Percentiles rank a stretch among this genome's conserved stretches.
Evolutionary conservation across 176 grass and related monocot genomes (phyloP).

Genomic region (Oryza officinalis): DNA sequence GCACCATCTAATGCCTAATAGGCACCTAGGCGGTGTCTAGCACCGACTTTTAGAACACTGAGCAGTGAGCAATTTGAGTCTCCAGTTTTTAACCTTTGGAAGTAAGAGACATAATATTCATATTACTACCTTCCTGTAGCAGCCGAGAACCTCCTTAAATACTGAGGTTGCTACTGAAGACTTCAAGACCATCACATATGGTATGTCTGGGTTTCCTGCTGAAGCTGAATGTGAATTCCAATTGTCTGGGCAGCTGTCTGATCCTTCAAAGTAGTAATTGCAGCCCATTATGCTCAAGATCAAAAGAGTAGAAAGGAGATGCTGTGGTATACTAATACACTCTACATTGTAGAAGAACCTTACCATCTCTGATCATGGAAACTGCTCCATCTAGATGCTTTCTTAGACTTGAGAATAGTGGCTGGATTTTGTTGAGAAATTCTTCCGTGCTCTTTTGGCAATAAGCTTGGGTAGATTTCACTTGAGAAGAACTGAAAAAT

Average conservation of each 20-base stretch:
- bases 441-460: constrained; percentile 49
- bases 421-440: constrained; percentile 66
- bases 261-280: constrained; percentile 41
- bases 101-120: constrained; percentile 27
- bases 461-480: constrained; percentile 32
- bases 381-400: constrained; percentile 75
- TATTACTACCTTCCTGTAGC: constrained; percentile 86
- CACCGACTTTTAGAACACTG: too few relatives aligned
- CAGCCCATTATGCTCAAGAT: not conserved
- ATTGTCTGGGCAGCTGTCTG: constrained; percentile 60
- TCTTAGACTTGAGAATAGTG: constrained; percentile 66
- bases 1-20: too few relatives aligned
- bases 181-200: constrained; percentile 61
- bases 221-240: constrained; percentile 73
- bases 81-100: not conserved
- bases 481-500: constrained; percentile 44
- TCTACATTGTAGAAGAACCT: constrained; percentile 18
- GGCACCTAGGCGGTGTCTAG: too few relatives aligned
- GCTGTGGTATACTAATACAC: not conserved
- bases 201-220: constrained; percentile 76
- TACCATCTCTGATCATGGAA: constrained; percentile 71
- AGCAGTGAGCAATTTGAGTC: not conserved
- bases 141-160: constrained; percentile 79
- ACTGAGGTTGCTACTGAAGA: constrained; percentile 63
- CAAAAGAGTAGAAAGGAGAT: constrained; percentile 2